Conservation (phyloP, 176 grass and related monocot species). For the Chrysopogon serrulatus region DNA sequence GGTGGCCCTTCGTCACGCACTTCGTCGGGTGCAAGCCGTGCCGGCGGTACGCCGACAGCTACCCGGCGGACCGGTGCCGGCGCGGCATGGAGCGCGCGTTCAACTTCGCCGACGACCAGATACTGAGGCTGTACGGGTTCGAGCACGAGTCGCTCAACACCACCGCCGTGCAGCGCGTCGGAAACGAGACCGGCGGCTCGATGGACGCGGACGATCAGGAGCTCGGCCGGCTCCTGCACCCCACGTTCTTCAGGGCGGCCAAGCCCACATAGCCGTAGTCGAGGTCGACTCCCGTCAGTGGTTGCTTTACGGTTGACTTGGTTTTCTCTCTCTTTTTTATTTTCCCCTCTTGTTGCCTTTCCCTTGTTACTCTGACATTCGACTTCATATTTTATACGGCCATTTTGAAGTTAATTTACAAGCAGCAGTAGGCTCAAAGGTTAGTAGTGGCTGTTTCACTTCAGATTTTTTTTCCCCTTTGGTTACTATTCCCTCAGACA, state of each 20-base stretch:
- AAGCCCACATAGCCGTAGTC: slow-evolving; percentile 11
- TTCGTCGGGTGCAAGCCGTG: slow-evolving; percentile 98
- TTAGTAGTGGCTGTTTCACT: no score
- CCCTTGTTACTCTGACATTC: background rate
- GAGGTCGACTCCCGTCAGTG: background rate
- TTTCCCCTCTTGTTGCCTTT: background rate
- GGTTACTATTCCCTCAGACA: no score
- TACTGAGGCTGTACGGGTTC: slow-evolving; percentile 78
- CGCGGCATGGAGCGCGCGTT: slow-evolving; percentile 68
- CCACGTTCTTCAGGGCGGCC: slow-evolving; percentile 49
- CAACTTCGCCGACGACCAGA: slow-evolving; percentile 91
- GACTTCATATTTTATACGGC: background rate
- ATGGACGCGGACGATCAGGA: slow-evolving; percentile 50
- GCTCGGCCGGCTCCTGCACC: slow-evolving; percentile 57
- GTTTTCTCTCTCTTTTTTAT: background rate
- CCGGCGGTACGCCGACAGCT: slow-evolving; percentile 60
- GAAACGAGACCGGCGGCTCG: slow-evolving; percentile 48
- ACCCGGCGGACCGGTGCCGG: slow-evolving; percentile 57
- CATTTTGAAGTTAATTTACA: background rate
- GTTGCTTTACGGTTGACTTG: background rate
- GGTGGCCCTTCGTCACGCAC: slow-evolving; percentile 87
- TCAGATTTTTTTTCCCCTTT: no score
- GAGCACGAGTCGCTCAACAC: slow-evolving; percentile 52
- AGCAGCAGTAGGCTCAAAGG: background rate
- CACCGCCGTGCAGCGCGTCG: slow-evolving; percentile 44